phyloP scores from a whole-genome alignment of 345 rosid species.

The Camelina laxa region DNA sequence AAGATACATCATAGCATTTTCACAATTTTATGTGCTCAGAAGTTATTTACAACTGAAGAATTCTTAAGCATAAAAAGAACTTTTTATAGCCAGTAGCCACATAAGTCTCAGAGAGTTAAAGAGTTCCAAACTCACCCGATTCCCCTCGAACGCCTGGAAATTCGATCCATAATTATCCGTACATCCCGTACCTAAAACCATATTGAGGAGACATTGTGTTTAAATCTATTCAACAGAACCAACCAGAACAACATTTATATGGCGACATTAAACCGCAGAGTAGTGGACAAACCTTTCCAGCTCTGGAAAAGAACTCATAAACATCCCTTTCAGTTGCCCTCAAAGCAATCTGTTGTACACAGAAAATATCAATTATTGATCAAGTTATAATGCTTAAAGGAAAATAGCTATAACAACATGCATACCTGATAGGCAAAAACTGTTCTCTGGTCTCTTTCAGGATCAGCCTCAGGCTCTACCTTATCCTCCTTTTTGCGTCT shows the following conservation, averaged over 20 bases:
- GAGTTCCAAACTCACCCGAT: slow-evolving; percentile 65
- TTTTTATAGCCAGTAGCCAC: not conserved
- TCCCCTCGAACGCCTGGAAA: slow-evolving; percentile 94
- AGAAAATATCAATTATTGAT: slow-evolving; percentile 20
- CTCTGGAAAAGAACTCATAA: slow-evolving; percentile 92
- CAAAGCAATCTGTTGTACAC: slow-evolving; percentile 67
- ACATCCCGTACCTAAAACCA: slow-evolving; percentile 89
- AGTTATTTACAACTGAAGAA: slow-evolving; percentile 18
- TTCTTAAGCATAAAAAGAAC: not conserved
- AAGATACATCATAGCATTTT: slow-evolving; percentile 11
- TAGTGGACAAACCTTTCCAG: slow-evolving; percentile 81
- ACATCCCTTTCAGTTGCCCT: slow-evolving; percentile 95
- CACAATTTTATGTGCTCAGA: not conserved
- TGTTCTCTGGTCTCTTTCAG: slow-evolving; percentile 98
- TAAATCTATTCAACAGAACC: not conserved
- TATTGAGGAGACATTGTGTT: slow-evolving; percentile 13
- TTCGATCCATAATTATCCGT: slow-evolving; percentile 96
- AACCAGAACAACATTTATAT: slow-evolving; percentile 24
- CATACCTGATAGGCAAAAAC: slow-evolving; percentile 97
- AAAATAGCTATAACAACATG: slow-evolving; percentile 7
- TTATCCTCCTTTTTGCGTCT: slow-evolving; percentile 86
- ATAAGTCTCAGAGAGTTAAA: not conserved
- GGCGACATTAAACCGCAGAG: slow-evolving; percentile 29
- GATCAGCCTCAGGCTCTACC: slow-evolving; percentile 91
- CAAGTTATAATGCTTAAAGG: slow-evolving; percentile 9